Conservation (phyloP, 176 grass and related monocot genomes). For the Carex kokanica region DNA sequence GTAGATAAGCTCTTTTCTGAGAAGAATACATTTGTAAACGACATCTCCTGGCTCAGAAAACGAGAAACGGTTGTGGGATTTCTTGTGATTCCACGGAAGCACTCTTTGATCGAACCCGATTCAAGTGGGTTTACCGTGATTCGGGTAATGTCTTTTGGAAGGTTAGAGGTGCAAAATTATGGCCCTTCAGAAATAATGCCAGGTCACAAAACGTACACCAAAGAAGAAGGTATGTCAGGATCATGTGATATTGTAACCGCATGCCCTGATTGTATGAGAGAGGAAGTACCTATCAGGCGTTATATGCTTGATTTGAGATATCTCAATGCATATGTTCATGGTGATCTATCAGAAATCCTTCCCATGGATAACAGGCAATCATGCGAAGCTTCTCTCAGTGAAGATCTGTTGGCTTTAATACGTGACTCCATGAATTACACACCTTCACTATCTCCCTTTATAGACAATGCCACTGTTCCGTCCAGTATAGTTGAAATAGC, state of each 20-base stretch:
- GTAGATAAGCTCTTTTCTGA: slow-evolving; percentile 43
- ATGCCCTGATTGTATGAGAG: slow-evolving; percentile 21
- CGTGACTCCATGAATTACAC: slow-evolving; percentile 32
- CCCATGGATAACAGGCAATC: slow-evolving; percentile 32
- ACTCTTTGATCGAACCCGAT: slow-evolving; percentile 31
- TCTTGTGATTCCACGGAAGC: slow-evolving; percentile 45
- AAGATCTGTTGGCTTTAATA: slow-evolving; percentile 51
- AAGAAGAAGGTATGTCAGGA: slow-evolving; percentile 36
- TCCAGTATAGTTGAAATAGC: slow-evolving; percentile 80
- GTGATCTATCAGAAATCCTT: slow-evolving; percentile 54
- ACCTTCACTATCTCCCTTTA: slow-evolving; percentile 47
- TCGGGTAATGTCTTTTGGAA: slow-evolving; percentile 51
- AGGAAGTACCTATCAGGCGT: slow-evolving; percentile 20
- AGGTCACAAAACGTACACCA: slow-evolving; percentile 27
- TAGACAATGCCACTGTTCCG: slow-evolving; percentile 53
- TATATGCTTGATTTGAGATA: slow-evolving; percentile 48
- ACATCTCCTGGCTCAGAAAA: slow-evolving; percentile 24
- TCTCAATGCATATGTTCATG: slow-evolving; percentile 51
- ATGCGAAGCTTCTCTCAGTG: slow-evolving; percentile 47
- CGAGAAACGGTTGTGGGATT: slow-evolving; percentile 50
- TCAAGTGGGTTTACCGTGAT: slow-evolving; percentile 60
- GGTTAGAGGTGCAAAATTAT: slow-evolving; percentile 75
- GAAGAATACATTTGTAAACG: slow-evolving; percentile 27
- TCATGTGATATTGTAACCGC: slow-evolving; percentile 29
- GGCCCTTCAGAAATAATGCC: slow-evolving; percentile 20